Evolutionary conservation across 371 early-diverging fungal genomes (phyloP).

Genomic region (Apophysomyces elegans): DNA sequence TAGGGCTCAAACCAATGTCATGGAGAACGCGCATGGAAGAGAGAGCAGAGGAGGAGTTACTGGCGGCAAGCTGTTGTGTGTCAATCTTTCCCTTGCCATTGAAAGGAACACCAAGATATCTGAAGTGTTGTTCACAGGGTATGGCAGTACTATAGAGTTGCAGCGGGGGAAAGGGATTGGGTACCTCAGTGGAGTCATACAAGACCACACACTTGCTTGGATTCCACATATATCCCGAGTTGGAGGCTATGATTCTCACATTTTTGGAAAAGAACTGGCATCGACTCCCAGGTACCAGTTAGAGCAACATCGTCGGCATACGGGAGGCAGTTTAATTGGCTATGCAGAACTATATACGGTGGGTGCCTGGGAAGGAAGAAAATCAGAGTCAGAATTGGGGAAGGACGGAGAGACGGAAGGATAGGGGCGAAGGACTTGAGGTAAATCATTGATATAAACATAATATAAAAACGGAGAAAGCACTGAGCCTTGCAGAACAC

Average conservation of each 20-base stretch:
- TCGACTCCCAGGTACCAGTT: conserved; percentile 10
- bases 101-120: conserved; percentile 21
- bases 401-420: neutral
- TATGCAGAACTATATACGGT: no score
- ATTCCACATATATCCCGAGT: conserved; percentile 35
- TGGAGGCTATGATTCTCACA: conserved; percentile 16
- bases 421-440: conserved; percentile 4
- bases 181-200: neutral
- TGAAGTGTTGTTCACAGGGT: conserved; percentile 7
- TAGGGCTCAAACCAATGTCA: conserved; percentile 12
- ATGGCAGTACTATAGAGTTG: conserved; percentile 10
- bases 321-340: neutral
- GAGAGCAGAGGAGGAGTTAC: neutral
- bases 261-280: conserved; percentile 1
- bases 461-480: no score
- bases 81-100: conserved; percentile 9
- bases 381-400: no score
- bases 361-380: no score
- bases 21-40: conserved; percentile 9
- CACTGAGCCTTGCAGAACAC: no score
- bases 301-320: conserved; percentile 29
- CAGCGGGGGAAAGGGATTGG: conserved; percentile 4
- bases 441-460: no score
- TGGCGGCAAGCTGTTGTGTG: neutral
- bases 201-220: conserved; percentile 32